A percentile compares a stretch with the other conserved stretches of the same genome.
Evolutionary conservation across 1,284 basidiomycete genomes (phyloP).

Genomic region (Sanghuangporus weigelae): DNA sequence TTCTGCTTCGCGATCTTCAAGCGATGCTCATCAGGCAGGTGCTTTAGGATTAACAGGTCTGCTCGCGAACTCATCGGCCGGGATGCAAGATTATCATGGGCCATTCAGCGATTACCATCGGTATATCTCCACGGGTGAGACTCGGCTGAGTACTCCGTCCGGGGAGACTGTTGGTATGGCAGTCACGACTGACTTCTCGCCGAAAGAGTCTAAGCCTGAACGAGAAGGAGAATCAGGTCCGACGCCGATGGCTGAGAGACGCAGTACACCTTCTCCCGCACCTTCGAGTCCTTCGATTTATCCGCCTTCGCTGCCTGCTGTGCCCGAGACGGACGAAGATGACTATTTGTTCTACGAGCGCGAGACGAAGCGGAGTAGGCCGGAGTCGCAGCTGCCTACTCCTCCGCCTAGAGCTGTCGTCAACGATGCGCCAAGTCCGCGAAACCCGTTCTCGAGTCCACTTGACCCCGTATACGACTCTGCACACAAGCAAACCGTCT

Average conservation of each 20-base stretch:
- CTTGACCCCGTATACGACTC: neutral
- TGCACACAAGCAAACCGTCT: neutral
- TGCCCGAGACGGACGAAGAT: conserved; percentile 25
- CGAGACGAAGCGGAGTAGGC: conserved; percentile 19
- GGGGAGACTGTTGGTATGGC: conserved; percentile 11
- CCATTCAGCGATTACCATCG: conserved; percentile 23
- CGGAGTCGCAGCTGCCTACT: neutral
- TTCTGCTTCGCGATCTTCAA: neutral
- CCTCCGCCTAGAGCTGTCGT: conserved; percentile 5
- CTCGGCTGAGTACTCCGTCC: conserved; percentile 7
- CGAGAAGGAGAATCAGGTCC: neutral
- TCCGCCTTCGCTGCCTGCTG: conserved; percentile 42
- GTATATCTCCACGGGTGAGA: conserved; percentile 17
- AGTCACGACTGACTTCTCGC: conserved; percentile 16
- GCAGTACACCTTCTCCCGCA: conserved; percentile 26
- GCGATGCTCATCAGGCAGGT: neutral
- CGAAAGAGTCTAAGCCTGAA: neutral
- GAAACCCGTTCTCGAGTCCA: conserved; percentile 8
- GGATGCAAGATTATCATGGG: conserved; percentile 19
- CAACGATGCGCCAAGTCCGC: conserved; percentile 6
- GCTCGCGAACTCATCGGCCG: conserved; percentile 18
- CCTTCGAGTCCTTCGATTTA: conserved; percentile 57
- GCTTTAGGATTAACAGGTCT: conserved; percentile 25
- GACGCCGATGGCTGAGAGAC: conserved; percentile 7
- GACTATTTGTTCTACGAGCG: conserved; percentile 26